Evolutionary conservation across 257 asterid species (phyloP), one percentile per base, ranked within the genome.

Genomic region (Solanum peruvianum): DNA sequence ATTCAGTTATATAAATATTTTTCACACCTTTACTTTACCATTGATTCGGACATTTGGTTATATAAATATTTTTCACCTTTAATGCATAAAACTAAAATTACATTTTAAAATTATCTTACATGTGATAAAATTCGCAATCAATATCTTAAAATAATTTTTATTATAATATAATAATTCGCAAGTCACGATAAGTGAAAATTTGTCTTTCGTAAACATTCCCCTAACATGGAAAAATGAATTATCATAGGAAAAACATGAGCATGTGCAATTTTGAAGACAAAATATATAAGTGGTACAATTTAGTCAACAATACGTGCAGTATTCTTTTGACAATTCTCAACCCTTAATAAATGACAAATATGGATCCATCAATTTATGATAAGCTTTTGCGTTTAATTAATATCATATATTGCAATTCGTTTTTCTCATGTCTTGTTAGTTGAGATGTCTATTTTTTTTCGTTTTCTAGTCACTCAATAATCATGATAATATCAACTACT

Each of bases 71-170:
- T 70, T 70, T 35, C 5, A 9, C 27, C 15, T 2, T 69, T 1
- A 1, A 0, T 15, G 13, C n/a, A 15, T 70, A 31, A 31, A 31
- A 31, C 2, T 7, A 69, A 69, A 69, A 69, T 0, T 71, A 71
- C 3, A 71, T 71, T 71, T 71, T 25, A 71, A 23, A 69, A 71
- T 35, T 35, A 2, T 71, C 4, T 4, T 58, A 58, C 13, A 8
- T n/a, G 23, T 21, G 3, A 2, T 56, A 56, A 56, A 56, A 56
- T 1, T 56, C 8, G 0, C 4, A 7, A 56, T 56, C 1, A 1
- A 0, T 56, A 0, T 56, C 11, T 56, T 7, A 14, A 0, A 15
- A 67, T 27, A 13, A 13, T 3, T 67, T 67, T 67, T 8, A 0
- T 18, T 56, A 18, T 18, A 31, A 4, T 69, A 69, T 69, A 69